phyloP scores from a whole-genome alignment of 2,329 filamentous ascomycete genomes.

The Didymella keratinophila region DNA sequence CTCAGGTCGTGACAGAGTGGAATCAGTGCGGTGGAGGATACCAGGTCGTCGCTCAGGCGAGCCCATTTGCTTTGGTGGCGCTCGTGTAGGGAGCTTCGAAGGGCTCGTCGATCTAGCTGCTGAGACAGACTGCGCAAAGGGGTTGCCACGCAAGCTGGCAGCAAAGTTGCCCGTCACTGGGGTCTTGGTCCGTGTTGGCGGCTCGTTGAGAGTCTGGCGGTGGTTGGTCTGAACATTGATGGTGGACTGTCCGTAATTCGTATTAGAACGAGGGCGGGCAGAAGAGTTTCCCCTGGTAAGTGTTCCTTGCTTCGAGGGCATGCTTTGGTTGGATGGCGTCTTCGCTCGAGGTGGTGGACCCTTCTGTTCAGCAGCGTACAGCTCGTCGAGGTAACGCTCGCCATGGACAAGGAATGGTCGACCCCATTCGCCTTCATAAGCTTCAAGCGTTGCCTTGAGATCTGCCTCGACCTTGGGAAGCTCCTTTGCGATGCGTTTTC shows the following conservation, averaged over 20 bases:
- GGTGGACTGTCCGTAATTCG: conserved; percentile 51
- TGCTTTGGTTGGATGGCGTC: conserved; percentile 67
- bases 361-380: conserved; percentile 71
- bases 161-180: conserved; percentile 48
- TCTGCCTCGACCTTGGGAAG: conserved; percentile 86
- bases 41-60: conserved; percentile 73
- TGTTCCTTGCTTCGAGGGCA: conserved; percentile 40
- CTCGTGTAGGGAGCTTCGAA: conserved; percentile 72
- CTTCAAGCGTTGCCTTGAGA: conserved; percentile 79
- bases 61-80: conserved; percentile 15
- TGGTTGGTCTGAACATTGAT: conserved; percentile 47
- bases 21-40: conserved; percentile 39
- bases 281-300: conserved; percentile 39
- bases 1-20: conserved; percentile 14
- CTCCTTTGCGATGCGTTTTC: conserved; percentile 95
- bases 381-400: conserved; percentile 84
- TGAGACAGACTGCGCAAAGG: conserved; percentile 49
- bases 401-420: conserved; percentile 93
- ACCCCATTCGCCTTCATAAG: conserved; percentile 93
- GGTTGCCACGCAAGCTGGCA: conserved; percentile 46
- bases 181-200: conserved; percentile 51
- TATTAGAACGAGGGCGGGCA: conserved; percentile 46
- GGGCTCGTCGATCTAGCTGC: conserved; percentile 60
- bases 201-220: conserved; percentile 16
- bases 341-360: conserved; percentile 73